Evolutionary conservation across 495 filamentous ascomycete species (phyloP), one percentile per base, ranked within the genome.

Genomic region (Xylaria venustula): DNA sequence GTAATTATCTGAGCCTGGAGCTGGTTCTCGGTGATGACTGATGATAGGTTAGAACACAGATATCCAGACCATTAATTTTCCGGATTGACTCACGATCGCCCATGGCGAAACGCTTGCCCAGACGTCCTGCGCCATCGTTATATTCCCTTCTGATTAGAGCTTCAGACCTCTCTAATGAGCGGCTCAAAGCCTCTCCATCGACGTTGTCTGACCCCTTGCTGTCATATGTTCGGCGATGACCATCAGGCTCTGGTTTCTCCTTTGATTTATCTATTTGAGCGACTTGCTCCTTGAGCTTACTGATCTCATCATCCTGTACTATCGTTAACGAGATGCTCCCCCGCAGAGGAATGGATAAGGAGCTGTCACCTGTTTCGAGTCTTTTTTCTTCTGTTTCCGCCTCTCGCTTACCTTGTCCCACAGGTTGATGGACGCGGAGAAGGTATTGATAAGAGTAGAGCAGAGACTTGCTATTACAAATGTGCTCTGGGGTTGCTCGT

Each of bases 361-460:
- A 28, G 22, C 34, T 2, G 12, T 25, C 7, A 57, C 67, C 42
- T 76, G 73, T 37, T 61, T 61, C 11, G 48, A 51, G 56, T 76
- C 73, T 36, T 64, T 58, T 61, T 67, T 68, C 42, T 56, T 50
- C 58, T 76, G 73, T 36, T 64, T 66, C 17, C 68, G 67, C 45
- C 72, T 71, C 19, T 75, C 73, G 25, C 56, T 47, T 26, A 75
- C 40, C 32, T 72, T 68, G 47, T 76, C 73, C 50, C 67, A 74
- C 2, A 74, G 64, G 58, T 73, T 73, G 28, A 76, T 71, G 23
- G 67, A 66, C 1, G 73, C 70, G 26, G 63, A 69, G 62, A 76
- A 76, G 12, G 73, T 76, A 42, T 72, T 72, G 41, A 71, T 71
- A 9, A 76, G 69, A 23, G 73, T 76, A 17, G 73, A 76, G 32